Evolutionary conservation across 1,284 basidiomycete species (phyloP), one percentile per base, ranked within the genome.

Genomic region (Mrakiaceae sp.): DNA sequence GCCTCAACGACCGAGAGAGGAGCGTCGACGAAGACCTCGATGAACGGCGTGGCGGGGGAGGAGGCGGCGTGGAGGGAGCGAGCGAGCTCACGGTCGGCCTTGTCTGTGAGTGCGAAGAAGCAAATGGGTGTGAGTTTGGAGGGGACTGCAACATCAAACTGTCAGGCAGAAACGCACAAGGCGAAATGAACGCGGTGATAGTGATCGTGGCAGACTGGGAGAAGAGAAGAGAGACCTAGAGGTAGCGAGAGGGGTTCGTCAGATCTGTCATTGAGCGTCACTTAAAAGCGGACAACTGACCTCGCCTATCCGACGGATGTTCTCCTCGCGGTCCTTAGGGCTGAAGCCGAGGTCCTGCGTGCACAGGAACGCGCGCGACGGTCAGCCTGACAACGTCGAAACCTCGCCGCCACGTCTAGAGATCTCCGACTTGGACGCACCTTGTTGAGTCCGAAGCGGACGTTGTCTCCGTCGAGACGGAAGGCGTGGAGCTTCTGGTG

Each of bases 101-200:
- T 83, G 76, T 93, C 62, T 63, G 56, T 39, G 27, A 39, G 6
- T 7, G 43, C 6, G 44, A 58, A 44, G 14, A 5, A 14, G 9
- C 7, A 44, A 48, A 6, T 16, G 1, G 10, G 27, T 42, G n/a
- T 27, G 27, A 49, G 11, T 3, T 4, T 57, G 12, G 52, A n/a
- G 42, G 1, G 42, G 12, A n/a, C 27, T 40, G 11, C 7, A 14
- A 54, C 7, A 3, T 27, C 8, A 54, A 40, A 3, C 8, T 9
- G 3, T 9, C 9, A n/a, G 12, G 43, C 12, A 16, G n/a, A 14
- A 14, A 46, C 62, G 73, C 78, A 63, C 62, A 98, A n/a, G 96
- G 96, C 6, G 94, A 97, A 77, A 99, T 99, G 80, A 99, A 99
- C 43, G 95, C 94, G 7, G 96, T 96, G 73, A 97, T 82, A 39